Base-by-base conservation (phyloP, 2,329 filamentous ascomycete species). In the Claviceps sp. region DNA sequence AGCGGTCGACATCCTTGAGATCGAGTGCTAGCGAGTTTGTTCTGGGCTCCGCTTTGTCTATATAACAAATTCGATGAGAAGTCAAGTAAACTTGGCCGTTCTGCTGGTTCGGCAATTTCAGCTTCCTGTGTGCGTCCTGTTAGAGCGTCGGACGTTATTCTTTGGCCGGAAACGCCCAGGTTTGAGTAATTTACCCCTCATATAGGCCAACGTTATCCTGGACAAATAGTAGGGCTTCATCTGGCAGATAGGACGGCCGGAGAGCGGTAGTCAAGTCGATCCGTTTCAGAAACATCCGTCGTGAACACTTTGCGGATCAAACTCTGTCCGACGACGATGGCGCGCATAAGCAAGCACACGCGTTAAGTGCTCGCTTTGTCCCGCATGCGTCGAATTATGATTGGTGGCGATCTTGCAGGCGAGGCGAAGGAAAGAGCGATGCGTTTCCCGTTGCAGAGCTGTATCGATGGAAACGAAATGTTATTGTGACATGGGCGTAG, bases 151-250 rank as follows among this genome's bases (percentile, higher is more conserved):
- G 18, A 22, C n/a, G 30, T 34, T 4, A 11, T 41, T 30, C 24
- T 18, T 22, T 14, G 48, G 13, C 18, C 34, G 24, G 11, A 22
- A 38, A 30, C 8, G 11, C 16, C 40, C 40, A 46, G 30, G 38
- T 16, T 20, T 49, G 72, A 4, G 20, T 37, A 18, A 14, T 82
- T 71, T 77, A 95, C 89, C 93, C 93, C 77, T 97, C 89, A 72
- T 98, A 98, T 56, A 98, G 76, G 60, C 93, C 93, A 62, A 98
- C 90, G 67, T 89, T 90, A 76, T 97, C 90, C 73, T 97, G 91
- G 54, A 98, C 91, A 71, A 95, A 97, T 54, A 98, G 78, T 51
- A 97, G 76, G 60, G 88, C 86, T 78, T 98, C 93, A 75, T 96
- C 93, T 63, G 89, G 86, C 59, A 95, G 79, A 66, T 96, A 85